Evolutionary conservation across 2,329 filamentous ascomycete species (phyloP), one percentile per base, ranked within the genome.

Genomic region (Geosmithia putterillii): DNA sequence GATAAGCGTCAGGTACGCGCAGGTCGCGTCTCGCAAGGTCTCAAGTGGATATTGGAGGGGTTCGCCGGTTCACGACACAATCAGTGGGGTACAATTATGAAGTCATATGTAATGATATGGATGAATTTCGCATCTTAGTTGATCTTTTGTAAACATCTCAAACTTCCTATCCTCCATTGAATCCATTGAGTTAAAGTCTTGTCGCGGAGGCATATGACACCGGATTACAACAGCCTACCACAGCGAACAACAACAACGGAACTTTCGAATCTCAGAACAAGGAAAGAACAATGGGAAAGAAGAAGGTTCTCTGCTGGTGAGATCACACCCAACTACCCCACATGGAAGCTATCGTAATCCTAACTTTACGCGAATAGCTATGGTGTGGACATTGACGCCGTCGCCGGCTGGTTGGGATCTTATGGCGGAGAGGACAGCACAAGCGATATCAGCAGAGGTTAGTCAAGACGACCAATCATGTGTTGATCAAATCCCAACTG

Each of bases 331-430:
- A 41, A 21, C 1, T 2, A 1, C 8, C 17, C 21, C 28, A 12
- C 28, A 6, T 7, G 28, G 5, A 3, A 32, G 15, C 28, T 14
- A 32, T 12, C 28, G 10, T 12, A 9, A 12, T 32, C 15, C 28
- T 32, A 14, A 32, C 28, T 12, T 32, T n/a, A n/a, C n/a, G n/a
- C n/a, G 28, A 4, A 36, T 34, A 45, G 43, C 32, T 45, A 45
- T 22, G 43, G 43, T 19, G 53, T 65, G 23, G 71, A 76, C 52
- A 74, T 76, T 48, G 72, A 76, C 46, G 71, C 71, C 15, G 60
- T 75, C 4, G 70, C 68, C 2, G 66, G 67, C 42, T 74, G 66
- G 65, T 59, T 74, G 2, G 72, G 72, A n/a, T 73, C 71, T 4
- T 45, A 45, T 19, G 43, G 43, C 2, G 43, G 43, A 15, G 43